Evolutionary conservation across 208 protist genomes (phyloP), one percentile per base, ranked within the genome.

Genomic region (Borovskyia barvae): DNA sequence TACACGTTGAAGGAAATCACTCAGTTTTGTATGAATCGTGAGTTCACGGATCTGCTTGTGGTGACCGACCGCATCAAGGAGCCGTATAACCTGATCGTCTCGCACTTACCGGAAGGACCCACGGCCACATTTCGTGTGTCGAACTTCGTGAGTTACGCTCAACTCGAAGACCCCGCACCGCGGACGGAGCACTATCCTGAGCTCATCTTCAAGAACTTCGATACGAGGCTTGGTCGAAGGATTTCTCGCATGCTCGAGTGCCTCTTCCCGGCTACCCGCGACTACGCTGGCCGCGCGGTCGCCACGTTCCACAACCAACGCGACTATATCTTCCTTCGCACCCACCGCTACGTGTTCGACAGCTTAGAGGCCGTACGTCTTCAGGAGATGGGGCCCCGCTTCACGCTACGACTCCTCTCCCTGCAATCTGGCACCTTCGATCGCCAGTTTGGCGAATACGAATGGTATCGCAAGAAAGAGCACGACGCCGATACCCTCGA

Each of bases 151-250:
- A 75, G 77, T 55, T 71, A 92, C 68, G 63, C 69, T 6, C 72
- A 97, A 56, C 61, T 97, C 9, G 80, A 87, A 35, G 82, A 94
- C 55, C 66, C 82, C 1, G 92, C 82, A 15, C 77, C 81, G 51
- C 77, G 86, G 15, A 93, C 88, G n/a, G 80, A 95, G 54, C 92
- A 97, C 74, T 94, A 93, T 64, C 94, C 94, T 1, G 89, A 97
- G 69, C 77, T 98, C 12, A 96, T 97, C 63, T 90, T 98, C 54
- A 96, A 98, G 57, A 93, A 94, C 64, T 98, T 98, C 70, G 85
- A 87, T 52, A 96, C 94, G 0, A 73, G 90, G 15, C 77, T 98
- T 2, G 94, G 94, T 28, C 79, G 87, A 15, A 83, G 92, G 29
- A 91, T 97, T 32, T 63, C 77, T 0, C 85, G 90, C 35, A 72